Conservation (phyloP, 2,329 filamentous ascomycete species). For the Hysterium pulicare region DNA sequence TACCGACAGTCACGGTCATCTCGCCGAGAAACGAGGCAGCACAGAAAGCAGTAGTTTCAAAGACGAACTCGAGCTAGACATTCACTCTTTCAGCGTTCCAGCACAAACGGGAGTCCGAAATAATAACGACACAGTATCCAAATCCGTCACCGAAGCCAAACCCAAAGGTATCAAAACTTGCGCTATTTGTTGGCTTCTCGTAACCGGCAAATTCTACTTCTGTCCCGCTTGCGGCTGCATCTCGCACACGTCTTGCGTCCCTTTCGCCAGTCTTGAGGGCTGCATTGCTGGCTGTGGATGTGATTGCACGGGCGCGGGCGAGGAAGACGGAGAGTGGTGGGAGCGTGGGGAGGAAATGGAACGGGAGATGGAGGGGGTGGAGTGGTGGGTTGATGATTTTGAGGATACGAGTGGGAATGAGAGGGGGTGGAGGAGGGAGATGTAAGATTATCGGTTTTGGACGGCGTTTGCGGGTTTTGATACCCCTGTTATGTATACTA, state of each 20-base stretch:
- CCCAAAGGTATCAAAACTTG: slow-evolving; percentile 21
- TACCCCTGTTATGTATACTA: too few species aligned
- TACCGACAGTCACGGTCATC: slow-evolving; percentile 9
- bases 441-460: too few species aligned
- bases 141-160: background rate
- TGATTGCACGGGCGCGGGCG: background rate
- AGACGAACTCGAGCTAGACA: background rate
- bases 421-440: too few species aligned
- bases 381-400: background rate
- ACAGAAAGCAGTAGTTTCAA: background rate
- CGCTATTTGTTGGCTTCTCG: slow-evolving; percentile 38
- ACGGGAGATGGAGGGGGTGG: background rate
- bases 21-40: slow-evolving; percentile 12
- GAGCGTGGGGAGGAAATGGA: background rate
- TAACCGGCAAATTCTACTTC: slow-evolving; percentile 32
- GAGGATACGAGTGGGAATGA: too few species aligned
- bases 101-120: slow-evolving; percentile 1
- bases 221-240: slow-evolving; percentile 36
- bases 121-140: background rate
- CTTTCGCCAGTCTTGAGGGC: background rate
- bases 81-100: background rate
- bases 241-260: slow-evolving; percentile 32
- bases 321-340: background rate
- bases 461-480: too few species aligned
- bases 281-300: slow-evolving; percentile 3